Evolutionary conservation across 1,284 basidiomycete species (phyloP), one percentile per base, ranked within the genome.

Genomic region (Cryptococcus maquisensis): DNA sequence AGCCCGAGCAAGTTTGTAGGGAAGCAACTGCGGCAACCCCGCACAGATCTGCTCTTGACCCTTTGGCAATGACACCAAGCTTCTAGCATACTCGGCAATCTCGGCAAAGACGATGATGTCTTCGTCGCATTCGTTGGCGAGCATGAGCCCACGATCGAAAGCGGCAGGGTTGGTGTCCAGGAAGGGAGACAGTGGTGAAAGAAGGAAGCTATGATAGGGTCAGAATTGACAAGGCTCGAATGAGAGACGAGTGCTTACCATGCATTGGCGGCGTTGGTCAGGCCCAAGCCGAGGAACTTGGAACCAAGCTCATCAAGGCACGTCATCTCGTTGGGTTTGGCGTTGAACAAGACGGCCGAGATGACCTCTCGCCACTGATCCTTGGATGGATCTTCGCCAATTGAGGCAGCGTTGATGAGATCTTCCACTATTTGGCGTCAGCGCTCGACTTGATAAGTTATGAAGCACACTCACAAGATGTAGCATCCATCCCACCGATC

Each of bases 21-120:
- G 85, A 73, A 98, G 89, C 35, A 98, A 78, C 71, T 94, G 87
- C 8, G 90, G 84, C 18, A 98, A 77, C 1, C 94, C 92, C 38
- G 78, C 72, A 73, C 90, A 95, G 1, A 84, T 66, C 1, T 56
- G 52, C 54, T 98, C 95, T 65, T 92, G 87, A 8, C 93, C 90
- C 76, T 97, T 98, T 5, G 80, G 69, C 0, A 83, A 76, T 0
- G 85, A 77, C 16, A 83, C 78, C 21, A 97, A 78, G 18, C 90
- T 90, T 54, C 93, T 74, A 0, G 91, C 93, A 71, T 91, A 98
- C 76, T 99, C 96, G 9, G 87, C 79, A 40, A 98, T 86, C 77
- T 99, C 96, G 6, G 92, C 87, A 62, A 97, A 84, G 59, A 96
- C 83, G 55, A 93, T 80, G 7, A 86, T 79, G 70, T 98, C 94